Evolutionary conservation across 768 basidiomycete genomes (phyloP).

Genomic region (Termitomyces sp.): DNA sequence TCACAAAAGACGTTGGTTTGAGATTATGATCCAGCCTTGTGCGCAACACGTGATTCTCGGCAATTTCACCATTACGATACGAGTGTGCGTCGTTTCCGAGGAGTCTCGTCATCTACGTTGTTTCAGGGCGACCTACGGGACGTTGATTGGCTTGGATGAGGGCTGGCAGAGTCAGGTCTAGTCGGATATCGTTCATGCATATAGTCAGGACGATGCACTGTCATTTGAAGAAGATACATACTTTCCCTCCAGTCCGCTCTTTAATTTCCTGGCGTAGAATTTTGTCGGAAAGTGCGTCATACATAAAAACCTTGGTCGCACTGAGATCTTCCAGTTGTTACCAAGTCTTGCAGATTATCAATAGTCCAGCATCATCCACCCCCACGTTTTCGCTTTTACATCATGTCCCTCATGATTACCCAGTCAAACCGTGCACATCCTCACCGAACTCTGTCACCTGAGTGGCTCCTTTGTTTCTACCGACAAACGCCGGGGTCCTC

Average conservation of each 20-base stretch:
- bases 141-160: neutral
- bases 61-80: conserved; percentile 91
- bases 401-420: conserved; percentile 85
- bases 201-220: neutral
- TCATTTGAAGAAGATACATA: conserved; percentile 17
- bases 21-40: too few relatives aligned
- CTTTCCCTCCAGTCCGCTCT: conserved; percentile 61
- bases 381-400: conserved; percentile 47
- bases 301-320: conserved; percentile 73
- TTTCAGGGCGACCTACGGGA: conserved; percentile 51
- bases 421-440: conserved; percentile 53
- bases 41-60: too few relatives aligned
- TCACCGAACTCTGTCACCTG: conserved; percentile 57
- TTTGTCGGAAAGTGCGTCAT: conserved; percentile 65
- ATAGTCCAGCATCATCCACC: conserved; percentile 44
- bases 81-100: conserved; percentile 66
- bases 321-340: conserved; percentile 55
- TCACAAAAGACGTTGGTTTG: too few relatives aligned
- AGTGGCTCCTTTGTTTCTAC: conserved; percentile 76
- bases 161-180: conserved; percentile 26
- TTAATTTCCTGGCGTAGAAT: conserved; percentile 47
- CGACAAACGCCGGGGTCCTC: conserved; percentile 46
- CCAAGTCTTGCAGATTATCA: conserved; percentile 46
- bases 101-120: conserved; percentile 62
- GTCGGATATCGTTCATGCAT: conserved; percentile 30